A percentile compares a stretch with the other conserved stretches of the same genome.
These are phyloP conservation scores for Epicoccum nigrum DNA, from an alignment of 2,329 filamentous ascomycete genomes.

Conservation along the genomic window DNA sequence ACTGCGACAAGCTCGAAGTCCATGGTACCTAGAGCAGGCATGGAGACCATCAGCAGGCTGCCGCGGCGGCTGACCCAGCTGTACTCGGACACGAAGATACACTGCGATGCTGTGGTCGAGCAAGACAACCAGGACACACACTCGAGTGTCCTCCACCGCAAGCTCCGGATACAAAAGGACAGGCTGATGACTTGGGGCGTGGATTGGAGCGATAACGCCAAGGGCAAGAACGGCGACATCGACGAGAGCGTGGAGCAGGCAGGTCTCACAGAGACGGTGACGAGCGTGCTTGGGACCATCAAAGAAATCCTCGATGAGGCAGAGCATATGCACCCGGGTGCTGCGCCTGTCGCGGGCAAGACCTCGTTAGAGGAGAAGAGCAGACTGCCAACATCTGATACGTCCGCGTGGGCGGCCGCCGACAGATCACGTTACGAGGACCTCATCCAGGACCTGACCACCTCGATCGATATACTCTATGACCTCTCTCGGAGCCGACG, in stretches of 20 bases:
- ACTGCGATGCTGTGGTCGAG: conserved; percentile 72
- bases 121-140: conserved; percentile 62
- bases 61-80: conserved; percentile 60
- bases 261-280: conserved; percentile 76
- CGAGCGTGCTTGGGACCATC: conserved; percentile 79
- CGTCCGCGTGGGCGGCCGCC: conserved; percentile 57
- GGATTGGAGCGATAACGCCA: conserved; percentile 75
- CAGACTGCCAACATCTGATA: conserved; percentile 37
- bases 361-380: conserved; percentile 46
- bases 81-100: conserved; percentile 82
- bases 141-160: conserved; percentile 73
- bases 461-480: conserved; percentile 79
- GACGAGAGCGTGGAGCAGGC: conserved; percentile 71
- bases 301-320: conserved; percentile 80
- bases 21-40: conserved; percentile 21
- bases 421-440: conserved; percentile 79
- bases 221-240: conserved; percentile 68
- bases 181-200: conserved; percentile 79
- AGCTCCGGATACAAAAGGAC: conserved; percentile 80
- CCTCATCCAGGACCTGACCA: conserved; percentile 74
- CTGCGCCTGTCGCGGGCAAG: conserved; percentile 40
- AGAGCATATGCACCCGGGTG: conserved; percentile 70
- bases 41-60: conserved; percentile 47
- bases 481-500: conserved; percentile 73
- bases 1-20: conserved; percentile 6